Evolutionary conservation across 2,329 filamentous ascomycete species (phyloP).

Genomic region (Beauveria brongniartii): DNA sequence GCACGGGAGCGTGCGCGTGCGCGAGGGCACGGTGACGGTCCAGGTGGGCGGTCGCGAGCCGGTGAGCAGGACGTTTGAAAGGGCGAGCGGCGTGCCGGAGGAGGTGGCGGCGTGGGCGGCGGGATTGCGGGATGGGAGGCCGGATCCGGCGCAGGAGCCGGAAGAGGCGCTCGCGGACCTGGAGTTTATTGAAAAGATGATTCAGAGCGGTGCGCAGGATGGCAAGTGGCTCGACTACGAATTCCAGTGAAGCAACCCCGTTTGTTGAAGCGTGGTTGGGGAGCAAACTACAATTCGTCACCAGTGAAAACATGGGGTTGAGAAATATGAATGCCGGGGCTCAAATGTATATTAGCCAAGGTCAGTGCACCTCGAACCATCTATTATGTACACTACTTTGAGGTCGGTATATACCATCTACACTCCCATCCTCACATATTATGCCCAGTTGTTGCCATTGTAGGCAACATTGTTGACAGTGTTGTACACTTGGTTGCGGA

Average conservation of each 20-base stretch:
- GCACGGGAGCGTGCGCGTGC: constrained; percentile 44
- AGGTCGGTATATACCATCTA: not conserved
- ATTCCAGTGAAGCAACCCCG: constrained; percentile 21
- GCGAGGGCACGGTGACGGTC: constrained; percentile 36
- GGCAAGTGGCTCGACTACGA: constrained; percentile 33
- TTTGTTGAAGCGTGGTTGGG: not conserved
- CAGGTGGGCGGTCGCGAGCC: constrained; percentile 23
- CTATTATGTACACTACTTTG: not conserved
- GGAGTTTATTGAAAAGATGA: constrained; percentile 47
- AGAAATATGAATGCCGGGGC: too few species aligned
- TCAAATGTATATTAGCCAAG: too few species aligned
- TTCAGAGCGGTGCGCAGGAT: constrained; percentile 37
- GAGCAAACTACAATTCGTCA: not conserved
- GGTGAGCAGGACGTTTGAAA: constrained; percentile 35
- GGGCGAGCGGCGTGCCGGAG: constrained; percentile 45
- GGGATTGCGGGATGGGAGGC: constrained; percentile 37
- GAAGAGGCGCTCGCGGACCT: constrained; percentile 54
- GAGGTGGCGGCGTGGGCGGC: constrained; percentile 56
- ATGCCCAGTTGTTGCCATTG: constrained; percentile 27
- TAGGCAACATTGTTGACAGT: constrained; percentile 37
- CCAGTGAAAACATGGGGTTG: not conserved
- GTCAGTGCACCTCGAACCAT: not conserved
- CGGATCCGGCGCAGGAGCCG: constrained; percentile 43
- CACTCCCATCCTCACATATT: not conserved
- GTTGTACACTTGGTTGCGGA: constrained; percentile 22